Evolutionary conservation across 73 alveolate species (phyloP).

Genomic region (Effrenium voratum): DNA sequence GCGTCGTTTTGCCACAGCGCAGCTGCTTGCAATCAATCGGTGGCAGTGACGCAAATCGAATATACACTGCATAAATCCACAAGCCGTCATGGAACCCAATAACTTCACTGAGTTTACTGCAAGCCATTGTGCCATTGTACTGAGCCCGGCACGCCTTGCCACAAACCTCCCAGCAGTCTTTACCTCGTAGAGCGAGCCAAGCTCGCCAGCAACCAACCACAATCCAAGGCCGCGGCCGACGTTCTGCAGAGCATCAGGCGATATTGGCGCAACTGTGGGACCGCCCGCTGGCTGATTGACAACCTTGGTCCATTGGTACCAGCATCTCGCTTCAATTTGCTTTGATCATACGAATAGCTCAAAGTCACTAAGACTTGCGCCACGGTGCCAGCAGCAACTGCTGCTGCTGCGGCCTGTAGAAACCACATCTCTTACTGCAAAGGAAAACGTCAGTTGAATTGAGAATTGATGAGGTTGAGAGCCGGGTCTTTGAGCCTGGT

Average conservation of each 20-base stretch:
- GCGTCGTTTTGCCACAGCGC: not conserved
- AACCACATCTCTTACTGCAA: too few species aligned
- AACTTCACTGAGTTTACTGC: too few species aligned
- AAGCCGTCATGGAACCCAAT: too few species aligned
- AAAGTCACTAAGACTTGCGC: too few species aligned
- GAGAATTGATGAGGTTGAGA: too few species aligned
- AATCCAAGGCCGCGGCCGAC: not conserved
- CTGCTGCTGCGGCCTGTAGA: not conserved
- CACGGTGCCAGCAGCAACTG: not conserved
- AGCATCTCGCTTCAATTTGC: too few species aligned
- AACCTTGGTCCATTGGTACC: too few species aligned
- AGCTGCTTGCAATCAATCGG: not conserved
- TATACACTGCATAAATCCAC: too few species aligned
- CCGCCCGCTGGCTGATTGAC: too few species aligned
- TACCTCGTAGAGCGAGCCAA: not conserved
- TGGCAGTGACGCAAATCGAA: not conserved
- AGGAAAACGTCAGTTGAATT: too few species aligned
- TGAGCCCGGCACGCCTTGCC: slow-evolving; percentile 22
- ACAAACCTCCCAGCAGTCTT: slow-evolving; percentile 83
- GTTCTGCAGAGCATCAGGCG: slow-evolving; percentile 16
- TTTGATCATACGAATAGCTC: too few species aligned
- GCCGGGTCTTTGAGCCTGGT: too few species aligned
- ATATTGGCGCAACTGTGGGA: not conserved
- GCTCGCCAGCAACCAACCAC: not conserved
- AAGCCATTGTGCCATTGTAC: not conserved